Percentiles rank a stretch among this genome's conserved stretches.
phyloP scores from a whole-genome alignment of 495 filamentous ascomycete genomes.

The Daldinia caldariorum region DNA sequence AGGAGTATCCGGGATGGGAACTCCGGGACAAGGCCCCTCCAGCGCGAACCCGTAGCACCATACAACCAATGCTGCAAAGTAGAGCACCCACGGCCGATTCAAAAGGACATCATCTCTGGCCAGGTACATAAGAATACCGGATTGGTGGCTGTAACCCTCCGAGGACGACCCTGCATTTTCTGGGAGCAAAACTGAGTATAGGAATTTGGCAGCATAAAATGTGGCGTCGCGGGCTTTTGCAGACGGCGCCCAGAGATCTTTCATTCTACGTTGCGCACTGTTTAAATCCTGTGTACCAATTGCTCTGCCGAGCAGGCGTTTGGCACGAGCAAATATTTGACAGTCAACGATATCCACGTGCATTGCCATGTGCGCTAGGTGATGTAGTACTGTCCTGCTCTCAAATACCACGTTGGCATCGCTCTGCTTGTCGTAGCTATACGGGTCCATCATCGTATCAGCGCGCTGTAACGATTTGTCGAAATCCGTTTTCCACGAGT shows the following conservation, averaged over 20 bases:
- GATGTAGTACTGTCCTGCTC: conserved; percentile 86
- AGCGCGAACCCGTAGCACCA: conserved; percentile 96
- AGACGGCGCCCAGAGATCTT: conserved; percentile 87
- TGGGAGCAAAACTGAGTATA: conserved; percentile 79
- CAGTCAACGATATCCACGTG: conserved; percentile 98
- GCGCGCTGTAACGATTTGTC: conserved; percentile 75
- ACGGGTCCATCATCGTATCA: conserved; percentile 58
- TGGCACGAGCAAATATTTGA: conserved; percentile 92
- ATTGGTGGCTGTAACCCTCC: conserved; percentile 42
- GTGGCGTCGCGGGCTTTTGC: conserved; percentile 92
- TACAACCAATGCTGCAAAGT: conserved; percentile 89
- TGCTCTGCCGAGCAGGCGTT: conserved; percentile 82
- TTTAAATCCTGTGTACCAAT: conserved; percentile 84
- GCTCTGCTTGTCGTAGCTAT: conserved; percentile 56
- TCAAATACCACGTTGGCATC: conserved; percentile 86
- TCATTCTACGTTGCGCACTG: conserved; percentile 85
- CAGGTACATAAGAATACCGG: conserved; percentile 66
- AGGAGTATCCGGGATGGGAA: conserved; percentile 61
- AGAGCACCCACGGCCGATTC: conserved; percentile 97
- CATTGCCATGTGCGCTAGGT: conserved; percentile 96
- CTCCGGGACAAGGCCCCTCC: conserved; percentile 73
- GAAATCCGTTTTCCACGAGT: conserved; percentile 94
- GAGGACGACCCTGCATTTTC: conserved; percentile 48
- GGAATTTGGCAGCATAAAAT: conserved; percentile 90
- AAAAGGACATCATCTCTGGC: conserved; percentile 90